These are phyloP conservation scores for Phytophthora ohioensis DNA, from an alignment of 352 stramenopile species.

Conservation along the genomic window DNA sequence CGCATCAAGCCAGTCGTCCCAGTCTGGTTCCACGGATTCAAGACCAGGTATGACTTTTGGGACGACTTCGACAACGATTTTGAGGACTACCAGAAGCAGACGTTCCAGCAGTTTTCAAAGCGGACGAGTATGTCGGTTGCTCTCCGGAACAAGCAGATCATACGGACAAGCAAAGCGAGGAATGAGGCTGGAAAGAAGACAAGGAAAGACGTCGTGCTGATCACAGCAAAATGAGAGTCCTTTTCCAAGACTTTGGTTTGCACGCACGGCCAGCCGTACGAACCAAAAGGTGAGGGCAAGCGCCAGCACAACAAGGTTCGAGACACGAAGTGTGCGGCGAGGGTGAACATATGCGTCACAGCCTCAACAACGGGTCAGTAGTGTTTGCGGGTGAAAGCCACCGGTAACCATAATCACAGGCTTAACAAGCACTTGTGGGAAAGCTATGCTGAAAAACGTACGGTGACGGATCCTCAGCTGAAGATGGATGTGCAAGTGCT, in stretches of 20 bases:
- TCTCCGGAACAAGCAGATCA: background rate
- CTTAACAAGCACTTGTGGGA: slow-evolving; percentile 7
- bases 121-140: background rate
- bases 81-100: background rate
- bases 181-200: background rate
- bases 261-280: background rate
- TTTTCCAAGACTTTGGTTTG: background rate
- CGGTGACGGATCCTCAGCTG: background rate
- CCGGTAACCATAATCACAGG: slow-evolving; percentile 5
- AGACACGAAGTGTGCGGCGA: background rate
- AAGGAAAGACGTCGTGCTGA: background rate
- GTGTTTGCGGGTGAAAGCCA: background rate
- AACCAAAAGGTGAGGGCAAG: background rate
- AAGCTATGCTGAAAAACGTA: background rate
- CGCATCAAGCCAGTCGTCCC: background rate
- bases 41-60: background rate
- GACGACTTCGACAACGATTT: background rate
- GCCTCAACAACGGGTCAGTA: background rate
- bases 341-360: background rate
- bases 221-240: background rate
- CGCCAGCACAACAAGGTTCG: slow-evolving; percentile 1
- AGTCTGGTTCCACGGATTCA: background rate
- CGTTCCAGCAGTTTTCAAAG: background rate
- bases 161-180: background rate
- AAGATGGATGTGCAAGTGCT: background rate